Percentiles rank a stretch among this genome's conserved stretches.
Conservation (phyloP, 371 early-diverging fungal species). For the Syncephalastrum racemosum region DNA sequence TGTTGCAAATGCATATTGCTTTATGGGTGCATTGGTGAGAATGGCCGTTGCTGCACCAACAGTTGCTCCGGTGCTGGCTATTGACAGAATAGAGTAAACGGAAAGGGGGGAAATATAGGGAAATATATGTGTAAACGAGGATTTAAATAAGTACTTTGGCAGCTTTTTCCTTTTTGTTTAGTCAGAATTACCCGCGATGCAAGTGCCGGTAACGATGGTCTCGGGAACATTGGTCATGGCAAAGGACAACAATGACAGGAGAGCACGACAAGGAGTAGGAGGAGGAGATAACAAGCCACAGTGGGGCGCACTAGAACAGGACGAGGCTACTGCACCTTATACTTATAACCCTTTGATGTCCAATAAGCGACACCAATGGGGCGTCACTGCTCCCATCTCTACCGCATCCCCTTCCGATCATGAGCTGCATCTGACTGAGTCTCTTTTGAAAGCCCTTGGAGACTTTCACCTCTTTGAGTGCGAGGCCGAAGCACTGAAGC, state of each 20-base stretch:
- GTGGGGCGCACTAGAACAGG: no score
- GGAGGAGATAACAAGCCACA: no score
- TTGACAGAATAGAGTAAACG: background rate
- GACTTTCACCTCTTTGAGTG: constrained; percentile 76
- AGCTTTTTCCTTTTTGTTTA: background rate
- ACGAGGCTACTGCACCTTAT: no score
- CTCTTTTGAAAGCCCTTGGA: constrained; percentile 64
- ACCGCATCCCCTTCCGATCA: constrained; percentile 45
- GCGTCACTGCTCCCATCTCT: constrained; percentile 65
- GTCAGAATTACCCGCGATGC: constrained; percentile 5
- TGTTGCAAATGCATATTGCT: constrained; percentile 33
- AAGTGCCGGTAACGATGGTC: constrained; percentile 5
- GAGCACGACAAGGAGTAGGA: no score
- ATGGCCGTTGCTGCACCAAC: constrained; percentile 52
- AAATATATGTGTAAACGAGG: background rate
- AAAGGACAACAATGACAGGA: no score
- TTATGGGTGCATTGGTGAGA: constrained; percentile 35
- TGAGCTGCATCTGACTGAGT: constrained; percentile 65
- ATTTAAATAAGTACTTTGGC: background rate
- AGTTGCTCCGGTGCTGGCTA: constrained; percentile 48
- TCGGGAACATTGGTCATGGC: background rate
- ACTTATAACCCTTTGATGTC: no score
- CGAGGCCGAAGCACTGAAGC: constrained; percentile 61
- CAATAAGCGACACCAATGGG: constrained; percentile 38
- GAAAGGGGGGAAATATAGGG: background rate